A percentile compares a stretch with the other conserved stretches of the same genome.
These are phyloP conservation scores for Gastroboletus turbinatus DNA, from an alignment of 1,284 basidiomycete genomes.

Conservation along the genomic window DNA sequence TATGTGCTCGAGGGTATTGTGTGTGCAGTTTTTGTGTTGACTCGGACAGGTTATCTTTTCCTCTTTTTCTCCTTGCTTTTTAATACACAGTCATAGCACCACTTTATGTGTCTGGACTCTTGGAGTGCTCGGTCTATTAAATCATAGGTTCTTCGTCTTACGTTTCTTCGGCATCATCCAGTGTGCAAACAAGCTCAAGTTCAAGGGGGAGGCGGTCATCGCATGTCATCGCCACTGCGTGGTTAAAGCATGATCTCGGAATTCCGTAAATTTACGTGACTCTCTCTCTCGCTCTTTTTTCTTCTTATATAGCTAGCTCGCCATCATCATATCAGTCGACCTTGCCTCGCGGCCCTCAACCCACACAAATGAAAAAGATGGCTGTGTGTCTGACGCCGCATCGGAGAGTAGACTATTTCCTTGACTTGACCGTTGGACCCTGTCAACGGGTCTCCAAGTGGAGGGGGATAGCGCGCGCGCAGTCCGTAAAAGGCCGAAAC, in stretches of 20 bases:
- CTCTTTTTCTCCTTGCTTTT: conserved; percentile 3
- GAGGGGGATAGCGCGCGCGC: conserved; percentile 21
- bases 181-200: not conserved
- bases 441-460: not conserved
- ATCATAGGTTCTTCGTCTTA: conserved; percentile 15
- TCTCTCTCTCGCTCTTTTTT: not conserved
- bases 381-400: conserved; percentile 24
- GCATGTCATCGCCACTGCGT: conserved; percentile 34
- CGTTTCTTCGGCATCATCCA: conserved; percentile 18
- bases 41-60: conserved; percentile 1
- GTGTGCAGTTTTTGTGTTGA: conserved; percentile 3
- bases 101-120: conserved; percentile 15
- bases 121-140: conserved; percentile 18
- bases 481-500: not conserved
- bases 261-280: conserved; percentile 34
- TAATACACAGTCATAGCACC: conserved; percentile 9
- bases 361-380: conserved; percentile 21
- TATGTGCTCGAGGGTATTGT: conserved; percentile 14
- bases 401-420: conserved; percentile 4
- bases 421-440: conserved; percentile 13
- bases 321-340: conserved; percentile 1
- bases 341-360: conserved; percentile 11
- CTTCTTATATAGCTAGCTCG: not conserved
- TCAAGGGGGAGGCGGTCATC: not conserved
- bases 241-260: conserved; percentile 29